Evolutionary conservation across 1,284 basidiomycete genomes (phyloP), one percentile per base, ranked within the genome.

Genomic region (Irpex sp.): DNA sequence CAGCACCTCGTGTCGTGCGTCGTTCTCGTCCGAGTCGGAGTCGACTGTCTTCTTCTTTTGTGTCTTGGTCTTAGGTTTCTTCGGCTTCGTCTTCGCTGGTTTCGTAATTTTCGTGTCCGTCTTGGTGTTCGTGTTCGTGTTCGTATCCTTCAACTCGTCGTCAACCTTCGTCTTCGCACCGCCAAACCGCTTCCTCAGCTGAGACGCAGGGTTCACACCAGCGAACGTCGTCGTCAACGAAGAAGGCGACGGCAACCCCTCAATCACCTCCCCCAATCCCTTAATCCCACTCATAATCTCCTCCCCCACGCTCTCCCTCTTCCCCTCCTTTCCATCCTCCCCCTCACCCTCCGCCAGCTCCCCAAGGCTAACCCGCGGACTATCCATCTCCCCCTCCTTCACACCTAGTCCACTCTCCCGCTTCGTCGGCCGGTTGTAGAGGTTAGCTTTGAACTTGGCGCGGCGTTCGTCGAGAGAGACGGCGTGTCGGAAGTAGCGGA

Each of bases 401-500:
- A 80, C 72, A 1, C 81, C 81, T 1, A 74, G 72, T 5, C 69
- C 61, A 3, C 15, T 54, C 59, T 69, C 66, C 6, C 43, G 46
- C 8, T 60, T 61, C 4, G 64, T 63, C 3, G 65, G 62, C 6
- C 67, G 65, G 55, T 72, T 63, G 69, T 84, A 69, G 13, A 65
- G 73, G 56, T 80, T 78, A 0, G 79, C 78, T 60, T 76, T 71
- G 63, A 81, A 81, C 59, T 79, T 79, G 51, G 78, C 63, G 7
- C 76, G 74, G 21, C 67, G 70, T 61, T 79, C 78, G 58, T 80
- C 78, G 8, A 80, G 73, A 17, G 76, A 75, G 13, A 79, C 72
- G 0, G 78, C 78, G 39, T 81, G 79, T 15, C 79, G 73, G 60
- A 77, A 77, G 59, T 60, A 64, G 3, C 62, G 63, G 26, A 69